phyloP scores from a whole-genome alignment of 805 yeast genomes.

The Lipomyces yamanashiensis region DNA sequence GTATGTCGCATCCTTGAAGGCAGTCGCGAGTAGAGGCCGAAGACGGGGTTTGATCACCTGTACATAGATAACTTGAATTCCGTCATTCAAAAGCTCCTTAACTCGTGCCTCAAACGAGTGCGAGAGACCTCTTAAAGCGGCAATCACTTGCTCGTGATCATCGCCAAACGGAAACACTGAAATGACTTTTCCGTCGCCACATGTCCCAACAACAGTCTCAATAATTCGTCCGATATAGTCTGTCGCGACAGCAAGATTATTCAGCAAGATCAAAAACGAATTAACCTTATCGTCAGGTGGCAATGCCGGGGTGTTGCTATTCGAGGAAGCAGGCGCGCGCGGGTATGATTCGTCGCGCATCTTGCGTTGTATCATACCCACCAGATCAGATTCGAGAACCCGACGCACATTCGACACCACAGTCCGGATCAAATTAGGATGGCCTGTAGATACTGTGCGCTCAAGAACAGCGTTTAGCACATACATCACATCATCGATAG shows the following conservation, averaged over 20 bases:
- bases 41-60: conserved; percentile 48
- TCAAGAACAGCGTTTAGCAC: conserved; percentile 70
- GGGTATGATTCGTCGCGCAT: conserved; percentile 52
- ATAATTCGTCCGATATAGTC: conserved; percentile 61
- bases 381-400: conserved; percentile 65
- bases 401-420: conserved; percentile 61
- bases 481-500: conserved; percentile 82
- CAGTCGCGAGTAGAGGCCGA: conserved; percentile 45
- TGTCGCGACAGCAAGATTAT: conserved; percentile 69
- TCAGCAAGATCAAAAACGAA: conserved; percentile 66
- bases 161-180: conserved; percentile 40
- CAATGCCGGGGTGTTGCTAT: neutral
- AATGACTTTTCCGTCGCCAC: conserved; percentile 36
- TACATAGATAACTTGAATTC: conserved; percentile 50
- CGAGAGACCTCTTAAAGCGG: conserved; percentile 38
- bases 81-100: conserved; percentile 51
- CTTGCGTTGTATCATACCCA: conserved; percentile 59
- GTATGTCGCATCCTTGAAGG: conserved; percentile 51
- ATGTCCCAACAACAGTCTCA: conserved; percentile 43
- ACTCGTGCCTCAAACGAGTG: conserved; percentile 45
- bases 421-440: conserved; percentile 57
- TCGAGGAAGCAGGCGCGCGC: conserved; percentile 31
- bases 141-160: conserved; percentile 35
- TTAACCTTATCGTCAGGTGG: conserved; percentile 37
- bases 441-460: conserved; percentile 74